Conservation (phyloP, 2,329 filamentous ascomycete species). For the Annulohypoxylon truncatum region DNA sequence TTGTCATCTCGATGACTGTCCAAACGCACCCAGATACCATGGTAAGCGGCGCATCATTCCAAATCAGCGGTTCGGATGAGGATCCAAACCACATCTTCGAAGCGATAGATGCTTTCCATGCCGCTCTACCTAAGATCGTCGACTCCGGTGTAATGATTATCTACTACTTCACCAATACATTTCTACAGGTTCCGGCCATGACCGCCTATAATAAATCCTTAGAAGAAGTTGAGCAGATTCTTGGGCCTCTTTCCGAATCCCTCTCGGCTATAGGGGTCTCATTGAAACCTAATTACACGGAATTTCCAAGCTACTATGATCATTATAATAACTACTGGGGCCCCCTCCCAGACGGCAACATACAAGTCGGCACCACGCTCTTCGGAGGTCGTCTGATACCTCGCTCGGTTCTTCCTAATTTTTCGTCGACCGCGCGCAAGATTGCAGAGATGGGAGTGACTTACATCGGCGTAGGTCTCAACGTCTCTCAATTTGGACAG, state of each 20-base stretch:
- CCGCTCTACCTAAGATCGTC: conserved; percentile 43
- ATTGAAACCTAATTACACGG: conserved; percentile 42
- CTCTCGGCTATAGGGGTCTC: conserved; percentile 44
- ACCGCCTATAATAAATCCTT: conserved; percentile 48
- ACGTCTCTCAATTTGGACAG: conserved; percentile 43
- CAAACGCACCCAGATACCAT: conserved; percentile 36
- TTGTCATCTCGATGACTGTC: conserved; percentile 53
- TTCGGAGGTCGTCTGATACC: conserved; percentile 55
- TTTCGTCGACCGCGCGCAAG: conserved; percentile 48
- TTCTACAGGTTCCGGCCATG: conserved; percentile 42
- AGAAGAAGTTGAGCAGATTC: conserved; percentile 45
- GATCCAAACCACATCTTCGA: conserved; percentile 39
- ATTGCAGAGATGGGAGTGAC: conserved; percentile 50
- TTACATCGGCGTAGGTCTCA: conserved; percentile 48
- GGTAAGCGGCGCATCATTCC: conserved; percentile 40
- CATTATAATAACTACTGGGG: conserved; percentile 53
- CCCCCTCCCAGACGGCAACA: conserved; percentile 50
- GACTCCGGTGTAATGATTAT: conserved; percentile 44
- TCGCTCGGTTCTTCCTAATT: conserved; percentile 48
- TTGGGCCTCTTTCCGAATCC: conserved; percentile 44
- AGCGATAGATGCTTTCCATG: conserved; percentile 42
- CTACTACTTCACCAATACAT: conserved; percentile 39
- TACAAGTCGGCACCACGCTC: conserved; percentile 50
- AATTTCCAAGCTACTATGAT: conserved; percentile 48
- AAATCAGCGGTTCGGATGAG: conserved; percentile 37